These are phyloP conservation scores for Ceriops zippeliana DNA, from an alignment of 345 rosid species.

Conservation along the genomic window DNA sequence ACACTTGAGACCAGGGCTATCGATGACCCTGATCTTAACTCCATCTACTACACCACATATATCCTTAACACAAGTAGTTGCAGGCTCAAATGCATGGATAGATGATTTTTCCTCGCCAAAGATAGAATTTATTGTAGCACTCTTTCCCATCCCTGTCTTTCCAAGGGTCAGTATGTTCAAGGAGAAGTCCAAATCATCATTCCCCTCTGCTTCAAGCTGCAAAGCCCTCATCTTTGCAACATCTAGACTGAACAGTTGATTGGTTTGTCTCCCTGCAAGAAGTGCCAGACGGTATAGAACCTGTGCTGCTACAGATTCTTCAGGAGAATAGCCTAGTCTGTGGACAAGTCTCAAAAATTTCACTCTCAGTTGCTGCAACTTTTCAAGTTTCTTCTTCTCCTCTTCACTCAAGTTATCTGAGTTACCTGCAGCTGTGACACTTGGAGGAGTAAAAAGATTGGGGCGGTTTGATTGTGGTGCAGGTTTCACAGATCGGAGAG, in stretches of 20 bases:
- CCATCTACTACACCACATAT: conserved; percentile 66
- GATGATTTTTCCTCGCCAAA: conserved; percentile 65
- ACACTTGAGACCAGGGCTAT: conserved; percentile 78
- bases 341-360: conserved; percentile 85
- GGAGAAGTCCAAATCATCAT: conserved; percentile 59
- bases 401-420: conserved; percentile 70
- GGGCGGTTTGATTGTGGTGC: conserved; percentile 56
- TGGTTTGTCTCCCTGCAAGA: conserved; percentile 72
- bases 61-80: conserved; percentile 66
- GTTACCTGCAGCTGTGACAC: conserved; percentile 41
- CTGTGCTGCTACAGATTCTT: conserved; percentile 72
- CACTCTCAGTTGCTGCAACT: conserved; percentile 67
- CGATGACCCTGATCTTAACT: conserved; percentile 61
- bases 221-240: conserved; percentile 69
- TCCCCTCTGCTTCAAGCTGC: conserved; percentile 63
- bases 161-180: conserved; percentile 83
- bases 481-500: conserved; percentile 64
- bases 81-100: conserved; percentile 73
- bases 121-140: conserved; percentile 87
- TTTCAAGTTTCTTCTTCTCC: conserved; percentile 74
- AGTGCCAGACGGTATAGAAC: conserved; percentile 76
- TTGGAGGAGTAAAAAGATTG: conserved; percentile 45
- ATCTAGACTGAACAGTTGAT: conserved; percentile 70
- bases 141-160: conserved; percentile 92
- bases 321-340: conserved; percentile 69